These are phyloP conservation scores for Ammopiptanthus mongolicus DNA, from an alignment of 306 rosid species.

Conservation along the genomic window DNA sequence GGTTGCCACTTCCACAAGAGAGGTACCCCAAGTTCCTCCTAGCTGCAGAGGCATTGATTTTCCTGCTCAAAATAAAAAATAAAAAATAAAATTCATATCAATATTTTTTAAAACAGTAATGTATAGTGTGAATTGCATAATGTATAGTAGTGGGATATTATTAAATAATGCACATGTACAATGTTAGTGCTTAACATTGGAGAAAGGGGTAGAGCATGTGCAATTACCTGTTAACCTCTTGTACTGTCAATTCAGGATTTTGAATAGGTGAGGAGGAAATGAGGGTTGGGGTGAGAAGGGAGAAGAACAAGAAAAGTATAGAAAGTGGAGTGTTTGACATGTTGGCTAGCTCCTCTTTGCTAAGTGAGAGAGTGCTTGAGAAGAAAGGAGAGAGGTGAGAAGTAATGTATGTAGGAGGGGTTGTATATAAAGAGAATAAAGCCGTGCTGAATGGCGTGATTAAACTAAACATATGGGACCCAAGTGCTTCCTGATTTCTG, in stretches of 20 bases:
- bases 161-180: background rate
- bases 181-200: background rate
- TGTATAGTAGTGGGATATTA: background rate
- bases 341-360: slow-evolving; percentile 16
- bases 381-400: slow-evolving; percentile 10
- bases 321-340: slow-evolving; percentile 40
- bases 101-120: background rate
- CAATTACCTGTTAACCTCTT: slow-evolving; percentile 75
- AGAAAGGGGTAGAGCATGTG: background rate
- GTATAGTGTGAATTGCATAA: background rate
- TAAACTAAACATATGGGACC: slow-evolving; percentile 66
- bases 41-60: slow-evolving; percentile 47
- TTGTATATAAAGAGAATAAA: slow-evolving; percentile 57
- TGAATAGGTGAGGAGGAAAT: slow-evolving; percentile 44
- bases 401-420: background rate
- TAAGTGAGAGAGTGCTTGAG: background rate
- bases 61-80: slow-evolving; percentile 28
- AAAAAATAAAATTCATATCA: background rate
- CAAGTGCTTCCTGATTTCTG: slow-evolving; percentile 45
- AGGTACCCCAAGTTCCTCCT: slow-evolving; percentile 79
- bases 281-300: slow-evolving; percentile 36
- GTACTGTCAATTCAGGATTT: slow-evolving; percentile 58
- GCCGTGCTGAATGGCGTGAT: slow-evolving; percentile 41
- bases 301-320: slow-evolving; percentile 39
- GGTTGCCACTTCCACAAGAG: slow-evolving; percentile 83